Conservation (phyloP, 805 yeast species). For the Candida verbasci region DNA sequence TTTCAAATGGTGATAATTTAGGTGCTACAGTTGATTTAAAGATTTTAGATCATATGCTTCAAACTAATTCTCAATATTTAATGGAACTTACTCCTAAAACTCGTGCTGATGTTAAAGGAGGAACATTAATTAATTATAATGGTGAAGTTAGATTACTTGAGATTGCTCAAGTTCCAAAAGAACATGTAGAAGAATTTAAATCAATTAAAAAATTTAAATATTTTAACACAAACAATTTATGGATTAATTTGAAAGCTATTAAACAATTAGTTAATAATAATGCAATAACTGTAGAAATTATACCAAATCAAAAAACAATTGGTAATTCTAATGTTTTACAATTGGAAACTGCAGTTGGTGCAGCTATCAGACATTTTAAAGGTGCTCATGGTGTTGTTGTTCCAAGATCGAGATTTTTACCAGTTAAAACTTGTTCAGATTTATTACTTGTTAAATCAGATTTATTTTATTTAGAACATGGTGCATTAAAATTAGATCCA, state of each 20-base stretch:
- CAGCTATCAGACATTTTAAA: conserved; percentile 93
- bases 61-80: conserved; percentile 86
- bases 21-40: conserved; percentile 96
- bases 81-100: conserved; percentile 99
- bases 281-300: conserved; percentile 84
- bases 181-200: conserved; percentile 96
- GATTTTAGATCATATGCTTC: conserved; percentile 89
- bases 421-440: conserved; percentile 97
- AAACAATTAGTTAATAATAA: conserved; percentile 85
- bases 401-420: conserved; percentile 96
- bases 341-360: conserved; percentile 98
- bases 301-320: conserved; percentile 88
- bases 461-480: conserved; percentile 85
- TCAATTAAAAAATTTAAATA: conserved; percentile 96
- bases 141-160: conserved; percentile 92
- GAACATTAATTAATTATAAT: conserved; percentile 93
- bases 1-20: conserved; percentile 96
- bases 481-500: conserved; percentile 80
- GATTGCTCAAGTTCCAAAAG: conserved; percentile 98
- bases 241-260: conserved; percentile 94
- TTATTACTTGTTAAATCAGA: conserved; percentile 92
- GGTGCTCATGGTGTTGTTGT: conserved; percentile 98
- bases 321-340: conserved; percentile 84
- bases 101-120: conserved; percentile 99
- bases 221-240: conserved; percentile 96